Percentiles rank a stretch among this genome's conserved stretches.
Conservation (phyloP, 2,329 filamentous ascomycete species). For the Colletotrichum echinochloae region DNA sequence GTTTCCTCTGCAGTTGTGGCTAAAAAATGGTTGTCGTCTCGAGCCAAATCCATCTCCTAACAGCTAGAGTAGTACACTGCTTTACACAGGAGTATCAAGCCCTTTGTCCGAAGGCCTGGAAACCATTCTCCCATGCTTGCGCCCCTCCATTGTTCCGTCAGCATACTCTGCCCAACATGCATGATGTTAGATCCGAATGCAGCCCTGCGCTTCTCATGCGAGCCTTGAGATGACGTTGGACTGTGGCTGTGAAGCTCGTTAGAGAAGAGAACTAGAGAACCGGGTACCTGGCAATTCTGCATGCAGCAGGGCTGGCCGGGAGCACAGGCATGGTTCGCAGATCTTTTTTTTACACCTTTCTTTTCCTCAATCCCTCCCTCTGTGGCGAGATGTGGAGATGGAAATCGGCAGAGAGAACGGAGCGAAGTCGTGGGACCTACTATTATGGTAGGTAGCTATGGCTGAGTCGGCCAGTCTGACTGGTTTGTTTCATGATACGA, state of each 20-base stretch:
- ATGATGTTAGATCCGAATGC: conserved; percentile 15
- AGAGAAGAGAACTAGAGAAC: neutral
- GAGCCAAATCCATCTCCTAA: conserved; percentile 1
- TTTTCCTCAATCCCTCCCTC: neutral
- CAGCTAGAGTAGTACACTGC: too few relatives aligned
- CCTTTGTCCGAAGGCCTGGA: conserved; percentile 23
- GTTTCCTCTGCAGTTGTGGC: conserved; percentile 12
- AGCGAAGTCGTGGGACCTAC: neutral
- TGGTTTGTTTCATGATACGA: conserved; percentile 36
- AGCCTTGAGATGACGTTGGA: conserved; percentile 12
- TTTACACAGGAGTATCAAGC: neutral
- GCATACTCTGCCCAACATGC: conserved; percentile 30
- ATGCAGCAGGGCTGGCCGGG: neutral
- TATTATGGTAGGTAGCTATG: neutral
- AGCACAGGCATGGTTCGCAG: neutral
- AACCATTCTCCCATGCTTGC: conserved; percentile 12
- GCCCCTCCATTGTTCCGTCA: conserved; percentile 17
- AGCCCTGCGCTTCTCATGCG: conserved; percentile 17
- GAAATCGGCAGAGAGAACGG: neutral
- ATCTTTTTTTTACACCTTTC: neutral
- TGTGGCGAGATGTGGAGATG: conserved; percentile 6
- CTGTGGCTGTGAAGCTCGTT: conserved; percentile 21
- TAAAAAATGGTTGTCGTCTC: neutral
- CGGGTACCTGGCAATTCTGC: conserved; percentile 21
- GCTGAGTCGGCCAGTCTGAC: conserved; percentile 17